Evolutionary conservation across 2,329 filamentous ascomycete genomes (phyloP).

Genomic region (Fusarium xyrophilum): DNA sequence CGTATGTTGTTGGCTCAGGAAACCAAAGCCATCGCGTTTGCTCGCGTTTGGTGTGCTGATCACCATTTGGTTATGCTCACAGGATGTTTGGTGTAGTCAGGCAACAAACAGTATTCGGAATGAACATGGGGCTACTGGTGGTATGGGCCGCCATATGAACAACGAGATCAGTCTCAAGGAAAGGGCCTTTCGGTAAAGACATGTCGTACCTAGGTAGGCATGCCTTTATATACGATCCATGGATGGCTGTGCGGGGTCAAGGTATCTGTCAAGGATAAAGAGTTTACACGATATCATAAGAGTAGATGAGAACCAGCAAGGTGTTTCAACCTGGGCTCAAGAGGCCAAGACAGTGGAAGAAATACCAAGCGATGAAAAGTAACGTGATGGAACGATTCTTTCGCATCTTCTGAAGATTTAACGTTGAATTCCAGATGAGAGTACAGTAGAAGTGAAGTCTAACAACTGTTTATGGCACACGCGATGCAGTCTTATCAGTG

Average conservation of each 20-base stretch:
- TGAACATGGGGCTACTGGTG: neutral
- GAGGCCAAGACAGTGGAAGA: neutral
- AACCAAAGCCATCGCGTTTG: neutral
- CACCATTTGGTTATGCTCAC: neutral
- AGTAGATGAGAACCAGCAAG: slow-evolving; percentile 20
- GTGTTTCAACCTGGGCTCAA: neutral
- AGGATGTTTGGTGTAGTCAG: neutral
- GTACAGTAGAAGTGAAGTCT: neutral
- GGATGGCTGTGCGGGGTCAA: slow-evolving; percentile 11
- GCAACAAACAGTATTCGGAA: neutral
- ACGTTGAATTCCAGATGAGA: neutral
- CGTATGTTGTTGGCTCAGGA: neutral
- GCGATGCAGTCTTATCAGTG: neutral
- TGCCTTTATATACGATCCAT: slow-evolving; percentile 20
- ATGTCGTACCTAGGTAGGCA: neutral
- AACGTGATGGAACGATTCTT: neutral
- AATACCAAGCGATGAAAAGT: neutral
- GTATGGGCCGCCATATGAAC: neutral
- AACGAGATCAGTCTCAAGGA: neutral
- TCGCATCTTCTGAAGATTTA: neutral
- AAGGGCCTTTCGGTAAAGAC: neutral
- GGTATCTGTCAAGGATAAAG: neutral
- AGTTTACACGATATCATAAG: slow-evolving; percentile 3
- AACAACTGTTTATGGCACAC: neutral
- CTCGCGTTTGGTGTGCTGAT: neutral